Percentiles rank a stretch among this genome's conserved stretches.
Conservation (phyloP, 805 yeast genomes). For the Blastobotrys chiropterorum region DNA sequence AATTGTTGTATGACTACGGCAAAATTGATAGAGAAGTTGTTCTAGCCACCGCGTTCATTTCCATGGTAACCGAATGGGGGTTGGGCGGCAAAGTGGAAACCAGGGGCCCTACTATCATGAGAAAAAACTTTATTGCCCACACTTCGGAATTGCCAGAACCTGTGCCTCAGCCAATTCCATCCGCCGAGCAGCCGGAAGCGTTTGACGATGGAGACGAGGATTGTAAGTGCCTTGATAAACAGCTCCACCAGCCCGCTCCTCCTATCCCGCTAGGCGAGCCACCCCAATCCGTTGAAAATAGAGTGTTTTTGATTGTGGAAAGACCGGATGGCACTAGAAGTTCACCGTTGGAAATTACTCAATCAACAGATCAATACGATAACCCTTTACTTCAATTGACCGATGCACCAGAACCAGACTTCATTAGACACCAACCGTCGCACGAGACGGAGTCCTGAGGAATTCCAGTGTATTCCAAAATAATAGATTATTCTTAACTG, state of each 20-base stretch:
- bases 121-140: slow-evolving; percentile 7
- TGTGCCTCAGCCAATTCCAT: background rate
- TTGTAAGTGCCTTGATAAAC: background rate
- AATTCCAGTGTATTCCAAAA: background rate
- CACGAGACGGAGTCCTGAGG: background rate
- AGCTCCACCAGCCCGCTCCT: background rate
- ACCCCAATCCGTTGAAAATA: slow-evolving; percentile 6
- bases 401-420: background rate
- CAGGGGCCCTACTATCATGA: slow-evolving; percentile 43
- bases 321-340: background rate
- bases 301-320: slow-evolving; percentile 8
- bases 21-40: slow-evolving; percentile 47
- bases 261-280: background rate
- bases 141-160: background rate
- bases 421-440: background rate
- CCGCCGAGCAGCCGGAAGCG: background rate
- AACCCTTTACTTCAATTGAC: background rate
- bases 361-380: background rate
- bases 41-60: slow-evolving; percentile 52
- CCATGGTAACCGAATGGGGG: slow-evolving; percentile 68
- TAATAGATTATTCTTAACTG: no score
- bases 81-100: slow-evolving; percentile 47
- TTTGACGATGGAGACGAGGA: background rate
- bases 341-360: background rate
- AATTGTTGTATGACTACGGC: slow-evolving; percentile 44